phyloP scores from a whole-genome alignment of 352 stramenopile species.

The Phytophthora brassicae region DNA sequence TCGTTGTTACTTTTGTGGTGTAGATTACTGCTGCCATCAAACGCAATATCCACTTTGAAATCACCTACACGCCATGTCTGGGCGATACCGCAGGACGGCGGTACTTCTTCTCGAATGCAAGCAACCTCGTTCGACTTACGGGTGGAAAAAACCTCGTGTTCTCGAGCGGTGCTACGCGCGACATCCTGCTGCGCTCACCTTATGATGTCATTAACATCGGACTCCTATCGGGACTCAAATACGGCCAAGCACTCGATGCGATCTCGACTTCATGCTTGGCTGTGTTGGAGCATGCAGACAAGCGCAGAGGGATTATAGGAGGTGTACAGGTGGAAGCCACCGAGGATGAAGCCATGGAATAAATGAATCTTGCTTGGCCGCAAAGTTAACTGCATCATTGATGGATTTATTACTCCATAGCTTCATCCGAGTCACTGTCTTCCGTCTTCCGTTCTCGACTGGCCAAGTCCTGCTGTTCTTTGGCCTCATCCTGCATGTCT shows the following conservation, averaged over 20 bases:
- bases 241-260: constrained; percentile 67
- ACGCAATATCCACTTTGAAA: constrained; percentile 75
- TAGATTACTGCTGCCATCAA: constrained; percentile 74
- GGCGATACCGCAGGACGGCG: constrained; percentile 71
- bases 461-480: constrained; percentile 13
- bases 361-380: constrained; percentile 20
- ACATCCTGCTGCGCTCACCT: constrained; percentile 76
- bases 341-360: constrained; percentile 51
- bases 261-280: constrained; percentile 54
- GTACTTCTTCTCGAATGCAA: constrained; percentile 88
- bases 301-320: constrained; percentile 49
- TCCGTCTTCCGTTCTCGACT: constrained; percentile 16
- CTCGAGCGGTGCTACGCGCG: constrained; percentile 67
- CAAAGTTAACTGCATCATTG: background rate
- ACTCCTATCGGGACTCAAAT: constrained; percentile 70
- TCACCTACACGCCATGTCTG: constrained; percentile 78
- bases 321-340: constrained; percentile 44
- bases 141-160: constrained; percentile 71
- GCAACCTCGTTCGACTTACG: constrained; percentile 73
- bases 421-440: constrained; percentile 16
- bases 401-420: constrained; percentile 31
- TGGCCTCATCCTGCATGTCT: constrained; percentile 20
- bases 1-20: background rate
- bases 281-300: constrained; percentile 63
- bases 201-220: constrained; percentile 85